Conservation (phyloP, 2,329 filamentous ascomycete species). For the Aplosporella prunicola region DNA sequence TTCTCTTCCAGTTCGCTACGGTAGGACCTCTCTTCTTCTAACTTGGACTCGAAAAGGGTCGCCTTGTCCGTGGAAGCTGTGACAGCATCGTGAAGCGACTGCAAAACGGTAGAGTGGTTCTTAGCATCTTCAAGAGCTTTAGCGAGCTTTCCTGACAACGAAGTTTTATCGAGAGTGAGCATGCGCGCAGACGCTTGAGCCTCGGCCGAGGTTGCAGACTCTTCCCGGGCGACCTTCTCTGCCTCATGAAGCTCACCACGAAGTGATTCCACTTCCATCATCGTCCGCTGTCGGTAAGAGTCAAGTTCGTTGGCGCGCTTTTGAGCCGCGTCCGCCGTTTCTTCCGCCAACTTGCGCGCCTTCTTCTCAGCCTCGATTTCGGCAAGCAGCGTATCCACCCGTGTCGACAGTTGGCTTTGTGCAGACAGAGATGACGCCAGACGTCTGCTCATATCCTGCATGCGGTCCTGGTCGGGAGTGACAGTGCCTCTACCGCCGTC, state of each 20-base stretch:
- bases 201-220: conserved; percentile 68
- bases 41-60: conserved; percentile 64
- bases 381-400: conserved; percentile 55
- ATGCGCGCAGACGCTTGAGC: conserved; percentile 65
- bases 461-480: conserved; percentile 54
- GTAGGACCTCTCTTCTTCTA: conserved; percentile 71
- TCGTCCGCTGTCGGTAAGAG: conserved; percentile 69
- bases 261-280: conserved; percentile 74
- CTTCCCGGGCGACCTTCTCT: conserved; percentile 70
- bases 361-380: conserved; percentile 76
- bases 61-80: conserved; percentile 70
- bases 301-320: conserved; percentile 78
- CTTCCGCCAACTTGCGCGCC: conserved; percentile 76
- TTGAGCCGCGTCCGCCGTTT: conserved; percentile 73
- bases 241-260: conserved; percentile 75
- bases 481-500: conserved; percentile 50
- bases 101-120: conserved; percentile 62
- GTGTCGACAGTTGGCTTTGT: conserved; percentile 73
- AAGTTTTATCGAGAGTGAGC: conserved; percentile 76
- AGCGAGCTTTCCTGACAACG: conserved; percentile 59
- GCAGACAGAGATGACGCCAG: conserved; percentile 70
- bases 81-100: conserved; percentile 68
- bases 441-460: conserved; percentile 68
- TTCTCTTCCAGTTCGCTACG: conserved; percentile 69
- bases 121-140: conserved; percentile 57